These are phyloP conservation scores for Dothideomycetidae sp. DNA, from an alignment of 2,329 filamentous ascomycete genomes.

Conservation along the genomic window DNA sequence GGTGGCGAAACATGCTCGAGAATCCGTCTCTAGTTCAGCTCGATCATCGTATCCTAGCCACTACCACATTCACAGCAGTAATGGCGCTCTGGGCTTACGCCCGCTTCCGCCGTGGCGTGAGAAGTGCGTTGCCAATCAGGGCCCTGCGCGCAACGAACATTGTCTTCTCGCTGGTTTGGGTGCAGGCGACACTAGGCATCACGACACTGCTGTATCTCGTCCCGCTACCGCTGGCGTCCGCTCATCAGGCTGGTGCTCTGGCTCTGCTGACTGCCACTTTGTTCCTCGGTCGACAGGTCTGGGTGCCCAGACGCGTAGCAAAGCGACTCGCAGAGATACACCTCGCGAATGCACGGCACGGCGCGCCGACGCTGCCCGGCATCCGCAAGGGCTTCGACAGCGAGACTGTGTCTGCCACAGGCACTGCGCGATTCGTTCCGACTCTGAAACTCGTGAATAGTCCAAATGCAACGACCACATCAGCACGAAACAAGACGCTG, in stretches of 20 bases:
- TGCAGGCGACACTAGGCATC: slow-evolving; percentile 81
- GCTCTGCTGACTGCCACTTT: slow-evolving; percentile 71
- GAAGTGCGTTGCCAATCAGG: slow-evolving; percentile 39
- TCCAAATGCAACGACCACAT: too few species aligned
- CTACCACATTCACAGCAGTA: slow-evolving; percentile 72
- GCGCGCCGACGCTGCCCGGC: too few species aligned
- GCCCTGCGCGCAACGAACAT: slow-evolving; percentile 63
- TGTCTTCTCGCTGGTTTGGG: slow-evolving; percentile 63
- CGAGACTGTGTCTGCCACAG: too few species aligned
- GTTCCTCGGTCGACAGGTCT: slow-evolving; percentile 63
- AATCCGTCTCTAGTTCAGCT: slow-evolving; percentile 93
- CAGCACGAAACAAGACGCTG: too few species aligned
- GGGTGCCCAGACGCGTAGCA: slow-evolving; percentile 44
- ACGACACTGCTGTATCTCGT: slow-evolving; percentile 88
- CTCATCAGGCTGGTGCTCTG: slow-evolving; percentile 83
- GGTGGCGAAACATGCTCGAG: slow-evolving; percentile 96
- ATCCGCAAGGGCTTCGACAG: too few species aligned
- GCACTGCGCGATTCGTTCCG: too few species aligned
- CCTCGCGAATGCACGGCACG: background rate
- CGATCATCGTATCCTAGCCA: slow-evolving; percentile 84
- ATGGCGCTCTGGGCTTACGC: slow-evolving; percentile 70
- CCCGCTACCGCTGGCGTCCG: slow-evolving; percentile 70
- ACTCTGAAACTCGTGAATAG: too few species aligned
- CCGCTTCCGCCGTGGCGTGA: slow-evolving; percentile 51
- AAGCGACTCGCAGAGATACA: slow-evolving; percentile 16